Evolutionary conservation across 768 basidiomycete species (phyloP).

Genomic region (Boletus reticulatus): DNA sequence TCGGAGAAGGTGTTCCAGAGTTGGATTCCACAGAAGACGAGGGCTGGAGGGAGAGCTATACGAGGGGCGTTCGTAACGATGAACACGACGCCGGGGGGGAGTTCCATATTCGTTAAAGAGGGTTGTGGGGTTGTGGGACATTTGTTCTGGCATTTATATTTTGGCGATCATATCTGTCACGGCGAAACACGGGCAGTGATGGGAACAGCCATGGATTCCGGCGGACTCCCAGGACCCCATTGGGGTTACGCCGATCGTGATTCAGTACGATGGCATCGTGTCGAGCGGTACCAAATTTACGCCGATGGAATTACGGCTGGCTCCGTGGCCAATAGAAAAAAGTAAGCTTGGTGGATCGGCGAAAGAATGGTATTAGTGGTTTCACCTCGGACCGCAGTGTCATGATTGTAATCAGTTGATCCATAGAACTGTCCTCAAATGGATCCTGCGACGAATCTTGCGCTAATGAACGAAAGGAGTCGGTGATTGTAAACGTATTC

Average conservation of each 20-base stretch:
- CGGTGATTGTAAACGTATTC: too few species aligned
- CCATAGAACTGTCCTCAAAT: too few species aligned
- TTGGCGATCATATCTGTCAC: too few species aligned
- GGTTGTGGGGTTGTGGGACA: background rate
- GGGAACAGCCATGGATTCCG: background rate
- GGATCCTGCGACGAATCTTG: too few species aligned
- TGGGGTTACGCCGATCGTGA: background rate
- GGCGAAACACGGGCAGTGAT: background rate
- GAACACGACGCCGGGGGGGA: constrained; percentile 35
- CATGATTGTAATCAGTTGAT: too few species aligned
- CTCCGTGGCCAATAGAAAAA: too few species aligned
- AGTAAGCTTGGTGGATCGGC: too few species aligned
- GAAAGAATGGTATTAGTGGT: too few species aligned
- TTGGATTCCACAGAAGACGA: constrained; percentile 15
- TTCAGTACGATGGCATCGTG: background rate
- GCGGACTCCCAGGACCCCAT: background rate
- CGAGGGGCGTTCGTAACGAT: constrained; percentile 26
- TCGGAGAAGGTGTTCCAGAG: constrained; percentile 8
- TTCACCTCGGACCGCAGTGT: too few species aligned
- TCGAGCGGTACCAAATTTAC: background rate
- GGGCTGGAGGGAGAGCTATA: constrained; percentile 15
- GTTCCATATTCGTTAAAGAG: constrained; percentile 21
- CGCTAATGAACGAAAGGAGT: too few species aligned
- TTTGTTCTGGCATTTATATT: constrained; percentile 2
- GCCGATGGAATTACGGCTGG: too few species aligned